Percentiles rank a stretch among this genome's conserved stretches.
phyloP scores from a whole-genome alignment of 2,329 filamentous ascomycete genomes.

The Pseudogymnoascus sp. region DNA sequence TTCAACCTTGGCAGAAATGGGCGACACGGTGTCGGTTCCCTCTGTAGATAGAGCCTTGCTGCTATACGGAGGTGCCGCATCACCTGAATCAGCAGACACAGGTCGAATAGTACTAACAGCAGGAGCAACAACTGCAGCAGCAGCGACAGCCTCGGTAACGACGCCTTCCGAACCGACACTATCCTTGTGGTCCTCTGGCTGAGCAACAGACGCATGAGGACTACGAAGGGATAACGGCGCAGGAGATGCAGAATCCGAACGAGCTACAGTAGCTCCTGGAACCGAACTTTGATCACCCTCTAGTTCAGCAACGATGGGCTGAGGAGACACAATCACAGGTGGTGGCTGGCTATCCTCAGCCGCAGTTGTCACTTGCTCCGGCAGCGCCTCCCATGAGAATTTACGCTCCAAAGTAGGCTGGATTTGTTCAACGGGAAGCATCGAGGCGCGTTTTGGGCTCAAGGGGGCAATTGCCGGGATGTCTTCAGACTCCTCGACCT shows the following conservation, averaged over 20 bases:
- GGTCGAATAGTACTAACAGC: neutral
- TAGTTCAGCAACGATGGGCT: neutral
- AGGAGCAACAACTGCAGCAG: neutral
- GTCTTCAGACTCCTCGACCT: neutral
- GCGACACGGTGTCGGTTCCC: neutral
- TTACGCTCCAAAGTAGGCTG: conserved; percentile 18
- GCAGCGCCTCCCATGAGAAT: conserved; percentile 37
- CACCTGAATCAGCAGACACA: neutral
- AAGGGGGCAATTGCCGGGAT: conserved; percentile 18
- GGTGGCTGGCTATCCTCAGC: neutral
- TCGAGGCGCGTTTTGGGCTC: conserved; percentile 9
- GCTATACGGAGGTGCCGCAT: neutral
- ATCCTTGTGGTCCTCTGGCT: neutral
- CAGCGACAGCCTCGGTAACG: neutral
- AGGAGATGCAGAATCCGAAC: neutral
- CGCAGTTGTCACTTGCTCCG: conserved; percentile 15
- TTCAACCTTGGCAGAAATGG: neutral
- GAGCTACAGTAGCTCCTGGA: neutral
- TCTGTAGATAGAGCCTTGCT: neutral
- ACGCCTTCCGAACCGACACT: neutral
- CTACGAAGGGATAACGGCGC: conserved; percentile 1
- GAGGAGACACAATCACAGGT: neutral
- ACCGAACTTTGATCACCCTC: neutral
- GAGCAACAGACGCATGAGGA: neutral
- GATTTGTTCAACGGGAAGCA: conserved; percentile 10